phyloP scores from a whole-genome alignment of 2,329 filamentous ascomycete species.

The Fusarium dlaminii region DNA sequence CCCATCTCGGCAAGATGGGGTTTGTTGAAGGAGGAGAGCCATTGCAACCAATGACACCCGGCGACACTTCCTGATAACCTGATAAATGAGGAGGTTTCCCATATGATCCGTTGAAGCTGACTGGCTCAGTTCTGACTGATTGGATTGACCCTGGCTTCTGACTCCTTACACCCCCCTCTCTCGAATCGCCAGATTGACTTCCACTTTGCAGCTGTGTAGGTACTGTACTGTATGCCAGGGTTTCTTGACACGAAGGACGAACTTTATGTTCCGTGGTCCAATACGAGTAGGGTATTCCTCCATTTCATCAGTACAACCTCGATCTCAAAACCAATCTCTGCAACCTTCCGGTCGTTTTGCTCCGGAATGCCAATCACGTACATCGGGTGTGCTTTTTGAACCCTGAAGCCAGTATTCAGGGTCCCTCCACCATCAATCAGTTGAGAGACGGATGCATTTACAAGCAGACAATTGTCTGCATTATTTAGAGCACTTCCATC shows the following conservation, averaged over 20 bases:
- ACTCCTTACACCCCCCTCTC: constrained; percentile 13
- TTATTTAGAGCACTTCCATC: background rate
- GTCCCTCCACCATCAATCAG: constrained; percentile 24
- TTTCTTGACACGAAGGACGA: constrained; percentile 13
- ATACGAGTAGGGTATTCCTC: background rate
- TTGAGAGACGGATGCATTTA: background rate
- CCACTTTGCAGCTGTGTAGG: constrained; percentile 6
- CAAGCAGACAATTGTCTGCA: background rate
- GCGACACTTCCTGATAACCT: constrained; percentile 15
- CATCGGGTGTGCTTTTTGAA: constrained; percentile 3
- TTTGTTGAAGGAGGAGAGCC: background rate
- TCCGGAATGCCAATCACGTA: constrained; percentile 29
- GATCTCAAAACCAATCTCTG: background rate
- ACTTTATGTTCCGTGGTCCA: constrained; percentile 11
- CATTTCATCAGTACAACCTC: constrained; percentile 9
- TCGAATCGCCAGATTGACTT: constrained; percentile 33
- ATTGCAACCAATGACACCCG: constrained; percentile 14
- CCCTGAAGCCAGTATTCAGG: constrained; percentile 26
- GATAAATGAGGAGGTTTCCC: constrained; percentile 11
- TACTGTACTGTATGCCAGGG: background rate
- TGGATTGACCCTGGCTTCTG: background rate
- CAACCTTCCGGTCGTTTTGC: constrained; percentile 36
- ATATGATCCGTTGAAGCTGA: constrained; percentile 6
- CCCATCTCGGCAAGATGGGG: background rate
- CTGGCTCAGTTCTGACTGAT: background rate